These are phyloP conservation scores for Wickerhamomyces chaumierensis DNA, from an alignment of 805 yeast genomes.

Conservation along the genomic window DNA sequence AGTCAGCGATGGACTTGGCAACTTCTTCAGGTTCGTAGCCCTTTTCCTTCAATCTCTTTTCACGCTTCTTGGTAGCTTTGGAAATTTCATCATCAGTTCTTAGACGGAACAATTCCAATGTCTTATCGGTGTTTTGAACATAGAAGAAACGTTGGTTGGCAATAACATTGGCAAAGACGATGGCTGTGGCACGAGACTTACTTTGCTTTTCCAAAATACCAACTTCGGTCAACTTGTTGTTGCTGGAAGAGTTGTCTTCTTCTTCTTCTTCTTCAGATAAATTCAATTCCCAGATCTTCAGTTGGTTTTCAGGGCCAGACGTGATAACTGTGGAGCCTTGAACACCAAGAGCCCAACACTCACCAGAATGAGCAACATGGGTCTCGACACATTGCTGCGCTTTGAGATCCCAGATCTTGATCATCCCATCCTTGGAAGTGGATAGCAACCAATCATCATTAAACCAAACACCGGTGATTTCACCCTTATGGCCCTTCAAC, in stretches of 20 bases:
- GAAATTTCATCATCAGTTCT: slow-evolving; percentile 68
- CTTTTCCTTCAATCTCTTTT: slow-evolving; percentile 65
- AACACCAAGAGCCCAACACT: slow-evolving; percentile 77
- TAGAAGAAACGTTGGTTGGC: slow-evolving; percentile 36
- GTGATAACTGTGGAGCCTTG: slow-evolving; percentile 41
- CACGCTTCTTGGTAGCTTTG: slow-evolving; percentile 68
- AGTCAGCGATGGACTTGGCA: slow-evolving; percentile 31
- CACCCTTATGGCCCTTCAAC: slow-evolving; percentile 81
- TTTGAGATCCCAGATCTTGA: slow-evolving; percentile 89
- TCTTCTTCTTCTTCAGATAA: slow-evolving; percentile 20
- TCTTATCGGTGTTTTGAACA: slow-evolving; percentile 70
- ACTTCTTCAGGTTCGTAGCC: slow-evolving; percentile 55
- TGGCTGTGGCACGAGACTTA: slow-evolving; percentile 53
- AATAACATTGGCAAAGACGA: slow-evolving; percentile 35
- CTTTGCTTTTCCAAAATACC: slow-evolving; percentile 72
- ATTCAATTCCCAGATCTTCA: slow-evolving; percentile 75
- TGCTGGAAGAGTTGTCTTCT: slow-evolving; percentile 24
- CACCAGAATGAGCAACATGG: slow-evolving; percentile 86
- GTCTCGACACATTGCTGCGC: slow-evolving; percentile 89
- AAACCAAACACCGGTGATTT: slow-evolving; percentile 66
- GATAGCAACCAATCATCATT: slow-evolving; percentile 55
- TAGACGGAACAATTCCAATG: slow-evolving; percentile 69
- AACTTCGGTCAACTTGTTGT: slow-evolving; percentile 39
- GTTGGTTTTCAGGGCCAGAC: slow-evolving; percentile 69
- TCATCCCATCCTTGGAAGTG: slow-evolving; percentile 79